These are phyloP conservation scores for Phyllosticta citrichinensis DNA, from an alignment of 2,329 filamentous ascomycete species.

Conservation along the genomic window DNA sequence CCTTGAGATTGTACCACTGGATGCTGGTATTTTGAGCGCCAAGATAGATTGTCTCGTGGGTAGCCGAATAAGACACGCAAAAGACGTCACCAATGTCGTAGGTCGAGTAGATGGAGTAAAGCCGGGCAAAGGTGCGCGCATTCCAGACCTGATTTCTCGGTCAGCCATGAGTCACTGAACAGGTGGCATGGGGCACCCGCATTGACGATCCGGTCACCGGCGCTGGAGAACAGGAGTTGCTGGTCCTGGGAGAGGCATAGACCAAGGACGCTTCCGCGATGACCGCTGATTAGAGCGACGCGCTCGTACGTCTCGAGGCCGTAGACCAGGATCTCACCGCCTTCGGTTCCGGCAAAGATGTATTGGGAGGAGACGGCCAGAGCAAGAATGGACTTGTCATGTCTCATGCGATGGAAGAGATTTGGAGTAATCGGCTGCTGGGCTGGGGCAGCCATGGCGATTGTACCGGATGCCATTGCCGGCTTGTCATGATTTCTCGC, in stretches of 20 bases:
- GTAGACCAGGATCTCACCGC: constrained; percentile 87
- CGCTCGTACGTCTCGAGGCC: constrained; percentile 80
- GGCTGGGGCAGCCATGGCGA: constrained; percentile 4
- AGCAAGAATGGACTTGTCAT: constrained; percentile 70
- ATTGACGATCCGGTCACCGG: constrained; percentile 87
- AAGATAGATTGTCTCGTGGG: constrained; percentile 74
- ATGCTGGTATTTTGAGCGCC: constrained; percentile 92
- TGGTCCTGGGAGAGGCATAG: constrained; percentile 69
- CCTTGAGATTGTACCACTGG: constrained; percentile 76
- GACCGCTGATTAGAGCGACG: constrained; percentile 69
- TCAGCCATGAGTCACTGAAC: background rate
- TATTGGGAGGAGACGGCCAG: constrained; percentile 70
- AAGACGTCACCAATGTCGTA: constrained; percentile 96
- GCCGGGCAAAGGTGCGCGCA: constrained; percentile 60
- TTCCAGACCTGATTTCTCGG: constrained; percentile 57
- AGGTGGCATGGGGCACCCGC: constrained; percentile 29
- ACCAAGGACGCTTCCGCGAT: constrained; percentile 82
- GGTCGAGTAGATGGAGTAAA: constrained; percentile 85
- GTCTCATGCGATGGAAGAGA: constrained; percentile 63
- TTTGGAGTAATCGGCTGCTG: constrained; percentile 37
- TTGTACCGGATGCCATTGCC: constrained; percentile 14
- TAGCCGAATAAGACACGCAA: constrained; percentile 77
- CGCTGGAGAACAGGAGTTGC: constrained; percentile 77
- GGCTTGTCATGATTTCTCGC: constrained; percentile 16
- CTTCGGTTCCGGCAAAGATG: constrained; percentile 87